A percentile compares a stretch with the other conserved stretches of the same genome.
phyloP scores from a whole-genome alignment of 495 filamentous ascomycete genomes.

The Penicillium samsonianum region DNA sequence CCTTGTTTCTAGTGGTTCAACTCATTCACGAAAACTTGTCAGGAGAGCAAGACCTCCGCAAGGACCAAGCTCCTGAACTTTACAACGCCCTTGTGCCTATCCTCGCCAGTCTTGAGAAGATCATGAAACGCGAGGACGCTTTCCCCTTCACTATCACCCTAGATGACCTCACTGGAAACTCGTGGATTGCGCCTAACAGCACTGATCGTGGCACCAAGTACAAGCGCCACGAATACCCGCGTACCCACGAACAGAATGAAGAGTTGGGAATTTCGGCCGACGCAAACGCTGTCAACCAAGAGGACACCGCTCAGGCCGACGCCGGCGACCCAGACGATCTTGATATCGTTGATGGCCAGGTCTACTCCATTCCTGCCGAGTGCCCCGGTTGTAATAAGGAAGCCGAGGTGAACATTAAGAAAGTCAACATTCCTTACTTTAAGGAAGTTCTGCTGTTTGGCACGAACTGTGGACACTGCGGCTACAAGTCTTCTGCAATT shows the following conservation, averaged over 20 bases:
- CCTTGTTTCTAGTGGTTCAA: slow-evolving; percentile 3
- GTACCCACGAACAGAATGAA: slow-evolving; percentile 82
- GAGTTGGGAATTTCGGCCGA: slow-evolving; percentile 67
- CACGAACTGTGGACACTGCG: slow-evolving; percentile 84
- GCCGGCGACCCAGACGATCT: slow-evolving; percentile 54
- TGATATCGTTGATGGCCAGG: slow-evolving; percentile 83
- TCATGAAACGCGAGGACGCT: slow-evolving; percentile 66
- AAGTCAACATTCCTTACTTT: slow-evolving; percentile 95
- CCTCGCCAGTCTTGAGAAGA: slow-evolving; percentile 66
- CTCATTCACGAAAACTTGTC: slow-evolving; percentile 76
- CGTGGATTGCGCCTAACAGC: slow-evolving; percentile 87
- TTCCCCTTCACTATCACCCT: slow-evolving; percentile 87
- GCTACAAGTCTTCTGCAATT: slow-evolving; percentile 69
- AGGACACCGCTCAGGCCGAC: slow-evolving; percentile 20
- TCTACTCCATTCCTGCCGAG: slow-evolving; percentile 84
- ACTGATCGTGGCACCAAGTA: slow-evolving; percentile 74
- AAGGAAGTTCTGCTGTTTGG: slow-evolving; percentile 92
- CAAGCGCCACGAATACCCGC: slow-evolving; percentile 73
- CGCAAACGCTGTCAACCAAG: slow-evolving; percentile 30
- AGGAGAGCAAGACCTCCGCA: slow-evolving; percentile 71
- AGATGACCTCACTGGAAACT: slow-evolving; percentile 95
- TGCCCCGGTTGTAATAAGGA: slow-evolving; percentile 86
- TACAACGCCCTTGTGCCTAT: slow-evolving; percentile 73
- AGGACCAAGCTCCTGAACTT: slow-evolving; percentile 70
- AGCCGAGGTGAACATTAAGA: slow-evolving; percentile 65